These are phyloP conservation scores for Mallotus repandus DNA, from an alignment of 441 rosid genomes.

Conservation along the genomic window DNA sequence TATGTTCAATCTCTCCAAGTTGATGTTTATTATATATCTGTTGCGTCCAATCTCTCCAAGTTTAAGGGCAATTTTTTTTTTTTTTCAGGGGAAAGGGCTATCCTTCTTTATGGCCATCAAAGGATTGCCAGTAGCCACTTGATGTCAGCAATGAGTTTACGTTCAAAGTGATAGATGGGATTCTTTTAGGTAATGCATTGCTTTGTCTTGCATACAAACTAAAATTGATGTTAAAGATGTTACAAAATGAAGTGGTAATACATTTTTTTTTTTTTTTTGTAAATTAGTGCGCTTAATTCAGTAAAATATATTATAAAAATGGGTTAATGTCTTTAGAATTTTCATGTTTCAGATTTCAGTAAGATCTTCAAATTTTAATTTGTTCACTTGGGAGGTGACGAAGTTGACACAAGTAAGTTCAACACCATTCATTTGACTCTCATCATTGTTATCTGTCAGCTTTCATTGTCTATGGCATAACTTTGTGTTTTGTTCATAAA, in stretches of 20 bases:
- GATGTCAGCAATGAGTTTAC: conserved; percentile 71
- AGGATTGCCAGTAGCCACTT: conserved; percentile 65
- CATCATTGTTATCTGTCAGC: neutral
- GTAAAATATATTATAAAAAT: neutral
- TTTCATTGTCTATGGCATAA: neutral
- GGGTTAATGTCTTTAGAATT: conserved; percentile 11
- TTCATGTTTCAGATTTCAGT: conserved; percentile 58
- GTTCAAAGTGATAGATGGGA: conserved; percentile 67
- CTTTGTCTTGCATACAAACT: neutral
- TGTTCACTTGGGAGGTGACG: conserved; percentile 80
- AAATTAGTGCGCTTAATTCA: neutral
- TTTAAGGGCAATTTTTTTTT: neutral
- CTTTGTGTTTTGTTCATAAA: neutral
- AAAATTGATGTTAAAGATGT: neutral
- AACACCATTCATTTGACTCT: neutral
- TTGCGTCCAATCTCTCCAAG: neutral
- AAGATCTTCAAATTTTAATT: conserved; percentile 71
- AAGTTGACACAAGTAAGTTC: conserved; percentile 64
- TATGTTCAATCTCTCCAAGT: too few species aligned
- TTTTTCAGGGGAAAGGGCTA: conserved; percentile 61
- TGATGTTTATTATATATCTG: too few species aligned
- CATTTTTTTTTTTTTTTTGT: neutral
- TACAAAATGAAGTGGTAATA: neutral
- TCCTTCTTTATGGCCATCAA: conserved; percentile 76
- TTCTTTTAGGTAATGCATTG: conserved; percentile 53